Evolutionary conservation across 2,329 filamentous ascomycete species (phyloP).

Genomic region (Dendryphion nanum): DNA sequence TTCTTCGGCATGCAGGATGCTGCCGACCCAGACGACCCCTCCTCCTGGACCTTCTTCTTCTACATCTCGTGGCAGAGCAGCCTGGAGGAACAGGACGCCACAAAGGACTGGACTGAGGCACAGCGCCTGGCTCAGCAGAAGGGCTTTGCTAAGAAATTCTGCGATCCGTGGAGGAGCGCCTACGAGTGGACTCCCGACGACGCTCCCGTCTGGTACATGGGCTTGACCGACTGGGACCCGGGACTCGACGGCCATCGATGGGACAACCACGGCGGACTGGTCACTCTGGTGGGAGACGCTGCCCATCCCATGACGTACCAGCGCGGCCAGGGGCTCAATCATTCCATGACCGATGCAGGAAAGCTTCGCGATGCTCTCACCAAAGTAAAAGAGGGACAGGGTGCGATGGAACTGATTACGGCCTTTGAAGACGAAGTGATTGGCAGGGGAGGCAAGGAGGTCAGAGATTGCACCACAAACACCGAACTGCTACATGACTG

Average conservation of each 20-base stretch:
- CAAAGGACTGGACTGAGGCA: conserved; percentile 33
- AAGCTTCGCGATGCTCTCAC: conserved; percentile 38
- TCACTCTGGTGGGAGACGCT: conserved; percentile 42
- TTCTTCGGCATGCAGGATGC: conserved; percentile 49
- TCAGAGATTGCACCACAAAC: conserved; percentile 31
- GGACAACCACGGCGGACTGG: conserved; percentile 33
- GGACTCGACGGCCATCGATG: conserved; percentile 26
- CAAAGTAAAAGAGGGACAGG: conserved; percentile 17
- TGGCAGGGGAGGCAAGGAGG: conserved; percentile 31
- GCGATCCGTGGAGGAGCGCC: conserved; percentile 46
- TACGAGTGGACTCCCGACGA: conserved; percentile 35
- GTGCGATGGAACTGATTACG: conserved; percentile 30
- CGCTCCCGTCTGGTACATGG: conserved; percentile 31
- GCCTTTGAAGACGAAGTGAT: conserved; percentile 49
- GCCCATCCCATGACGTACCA: conserved; percentile 45
- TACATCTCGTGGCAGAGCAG: conserved; percentile 48
- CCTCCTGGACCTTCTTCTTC: conserved; percentile 48
- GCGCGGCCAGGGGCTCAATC: conserved; percentile 52
- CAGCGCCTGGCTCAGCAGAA: conserved; percentile 43
- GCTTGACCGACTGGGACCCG: conserved; percentile 38
- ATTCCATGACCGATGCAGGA: conserved; percentile 45
- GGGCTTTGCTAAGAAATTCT: conserved; percentile 38
- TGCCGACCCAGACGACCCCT: conserved; percentile 36
- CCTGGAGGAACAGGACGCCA: conserved; percentile 42
- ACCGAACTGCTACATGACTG: conserved; percentile 38